Base-by-base conservation (phyloP, 2,329 filamentous ascomycete species). In the Fusarium tricinctum region DNA sequence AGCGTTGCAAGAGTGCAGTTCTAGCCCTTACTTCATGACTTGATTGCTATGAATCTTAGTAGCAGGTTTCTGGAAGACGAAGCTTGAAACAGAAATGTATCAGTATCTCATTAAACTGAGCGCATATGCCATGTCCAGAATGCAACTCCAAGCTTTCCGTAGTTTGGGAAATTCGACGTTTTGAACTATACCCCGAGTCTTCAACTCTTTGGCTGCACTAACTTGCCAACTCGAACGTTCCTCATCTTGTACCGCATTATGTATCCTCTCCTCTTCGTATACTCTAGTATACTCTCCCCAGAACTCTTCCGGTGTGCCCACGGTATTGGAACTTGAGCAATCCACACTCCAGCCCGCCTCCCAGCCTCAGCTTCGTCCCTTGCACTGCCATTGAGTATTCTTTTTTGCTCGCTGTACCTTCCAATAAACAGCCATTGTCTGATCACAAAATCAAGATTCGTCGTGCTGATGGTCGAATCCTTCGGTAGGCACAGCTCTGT, bases 251-350 rank as follows among this genome's bases (percentile, higher is more conserved):
- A 4, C 2, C 9, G 10, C 8, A 1, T 3, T 3, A 2, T 19
- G 4, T 15, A 2, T 2, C 2, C 8, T 22, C 44, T 47, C 28
- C 9, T n/a, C 2, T 10, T 2, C 7, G 19, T 28, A 17, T 47
- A 47, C 0, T 3, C 28, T 2, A 32, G 14, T 23, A 13, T 47
- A 8, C 28, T 47, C 5, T 47, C 28, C 6, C 0, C 4, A 15
- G 7, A 2, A 0, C 13, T 5, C 10, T 22, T 20, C 19, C 0
- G 33, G 1, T 20, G 15, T 5, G 0, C 0, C 3, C 19, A 22
- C 2, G 45, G 28, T 15, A 47, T 1, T 3, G 5, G 6, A 2
- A 47, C 8, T 8, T 47, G 19, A 2, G 45, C 28, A 17, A 47
- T 7, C 45, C 45, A 47, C 4, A 33, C 3, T 47, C 45, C 45